A percentile compares a stretch with the other conserved stretches of the same genome.
phyloP scores from a whole-genome alignment of 805 yeast genomes.

The Ogataea trehalophila region DNA sequence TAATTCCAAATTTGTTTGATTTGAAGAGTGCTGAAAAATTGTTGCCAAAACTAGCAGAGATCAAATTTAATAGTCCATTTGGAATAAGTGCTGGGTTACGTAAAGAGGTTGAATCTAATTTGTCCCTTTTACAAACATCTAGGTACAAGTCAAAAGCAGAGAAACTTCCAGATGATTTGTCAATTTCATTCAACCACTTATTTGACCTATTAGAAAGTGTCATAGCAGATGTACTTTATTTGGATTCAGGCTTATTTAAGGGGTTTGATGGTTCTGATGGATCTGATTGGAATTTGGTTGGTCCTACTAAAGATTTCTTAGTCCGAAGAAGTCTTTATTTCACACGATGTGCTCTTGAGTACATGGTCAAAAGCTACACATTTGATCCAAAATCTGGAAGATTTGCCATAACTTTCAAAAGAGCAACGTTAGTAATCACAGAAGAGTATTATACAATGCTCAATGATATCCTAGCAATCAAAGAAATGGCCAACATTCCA shows the following conservation, averaged over 20 bases:
- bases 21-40: background rate
- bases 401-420: background rate
- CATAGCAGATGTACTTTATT: slow-evolving; percentile 8
- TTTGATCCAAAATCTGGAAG: background rate
- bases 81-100: background rate
- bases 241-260: slow-evolving; percentile 2
- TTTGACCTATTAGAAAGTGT: slow-evolving; percentile 10
- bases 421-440: background rate
- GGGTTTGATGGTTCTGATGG: slow-evolving; percentile 8
- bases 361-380: background rate
- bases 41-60: background rate
- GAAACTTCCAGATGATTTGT: slow-evolving; percentile 4
- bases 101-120: background rate
- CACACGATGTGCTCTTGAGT: slow-evolving; percentile 6
- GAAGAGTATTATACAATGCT: background rate
- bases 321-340: slow-evolving; percentile 9
- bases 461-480: slow-evolving; percentile 1
- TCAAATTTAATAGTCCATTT: background rate
- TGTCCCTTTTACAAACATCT: background rate
- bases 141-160: background rate
- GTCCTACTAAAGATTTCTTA: slow-evolving; percentile 5
- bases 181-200: slow-evolving; percentile 8
- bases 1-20: slow-evolving; percentile 9
- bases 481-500: background rate
- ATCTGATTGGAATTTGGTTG: slow-evolving; percentile 7